These are phyloP conservation scores for Cystoderma amianthinum DNA, from an alignment of 768 basidiomycete genomes.

Conservation along the genomic window DNA sequence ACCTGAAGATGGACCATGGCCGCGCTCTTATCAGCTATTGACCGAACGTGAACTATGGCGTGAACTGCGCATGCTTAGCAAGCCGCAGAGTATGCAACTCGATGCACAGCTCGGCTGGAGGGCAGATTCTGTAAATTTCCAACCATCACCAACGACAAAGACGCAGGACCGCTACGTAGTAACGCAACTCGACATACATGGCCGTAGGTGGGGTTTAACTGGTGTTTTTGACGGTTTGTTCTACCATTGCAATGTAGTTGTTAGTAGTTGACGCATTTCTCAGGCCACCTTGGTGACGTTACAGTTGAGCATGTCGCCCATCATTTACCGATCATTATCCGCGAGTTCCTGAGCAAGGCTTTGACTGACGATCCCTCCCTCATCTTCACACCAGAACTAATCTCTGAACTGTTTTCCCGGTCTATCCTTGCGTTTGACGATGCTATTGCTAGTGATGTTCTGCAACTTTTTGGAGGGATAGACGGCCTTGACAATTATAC, in stretches of 20 bases:
- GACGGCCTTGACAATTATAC: conserved; percentile 42
- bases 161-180: conserved; percentile 65
- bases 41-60: conserved; percentile 46
- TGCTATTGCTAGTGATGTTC: conserved; percentile 59
- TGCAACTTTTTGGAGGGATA: conserved; percentile 56
- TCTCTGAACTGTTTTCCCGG: conserved; percentile 49
- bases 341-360: conserved; percentile 45
- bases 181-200: conserved; percentile 47
- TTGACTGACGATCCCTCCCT: conserved; percentile 29
- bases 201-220: conserved; percentile 55
- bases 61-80: conserved; percentile 41
- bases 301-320: conserved; percentile 64
- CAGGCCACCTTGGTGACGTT: conserved; percentile 65
- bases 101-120: conserved; percentile 23
- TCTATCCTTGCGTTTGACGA: conserved; percentile 59
- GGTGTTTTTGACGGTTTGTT: conserved; percentile 69
- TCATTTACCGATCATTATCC: conserved; percentile 62
- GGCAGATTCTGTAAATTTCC: conserved; percentile 63
- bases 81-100: conserved; percentile 38
- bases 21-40: conserved; percentile 48
- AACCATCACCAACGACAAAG: conserved; percentile 44
- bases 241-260: no score
- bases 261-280: conserved; percentile 4
- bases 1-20: conserved; percentile 63
- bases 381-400: conserved; percentile 35